These are phyloP conservation scores for Termitomyces sp. DNA, from an alignment of 768 basidiomycete species.

Conservation along the genomic window DNA sequence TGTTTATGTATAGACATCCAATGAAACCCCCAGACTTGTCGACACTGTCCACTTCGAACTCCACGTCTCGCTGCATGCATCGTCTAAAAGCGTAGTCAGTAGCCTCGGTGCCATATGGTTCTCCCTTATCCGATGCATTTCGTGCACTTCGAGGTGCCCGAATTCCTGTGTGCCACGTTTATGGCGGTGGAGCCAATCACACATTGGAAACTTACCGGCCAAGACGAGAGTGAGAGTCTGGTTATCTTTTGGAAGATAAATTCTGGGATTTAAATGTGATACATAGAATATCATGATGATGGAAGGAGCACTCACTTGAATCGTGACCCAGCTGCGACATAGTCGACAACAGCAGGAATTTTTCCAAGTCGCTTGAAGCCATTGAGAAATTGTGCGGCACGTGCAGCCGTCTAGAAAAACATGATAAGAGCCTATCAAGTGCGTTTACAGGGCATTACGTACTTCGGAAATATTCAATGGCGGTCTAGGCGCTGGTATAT, in stretches of 20 bases:
- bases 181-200: not conserved
- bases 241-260: constrained; percentile 87
- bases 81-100: constrained; percentile 70
- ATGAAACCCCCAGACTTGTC: constrained; percentile 98
- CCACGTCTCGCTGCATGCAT: constrained; percentile 94
- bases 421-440: not conserved
- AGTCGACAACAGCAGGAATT: constrained; percentile 85
- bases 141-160: constrained; percentile 87
- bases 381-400: constrained; percentile 84
- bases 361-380: constrained; percentile 87
- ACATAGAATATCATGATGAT: not conserved
- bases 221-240: constrained; percentile 91
- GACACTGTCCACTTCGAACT: constrained; percentile 83
- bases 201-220: constrained; percentile 45
- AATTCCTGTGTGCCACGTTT: constrained; percentile 49
- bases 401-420: constrained; percentile 45
- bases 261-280: constrained; percentile 31
- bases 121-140: constrained; percentile 74
- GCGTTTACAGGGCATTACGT: not conserved
- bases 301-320: constrained; percentile 64
- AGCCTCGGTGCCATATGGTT: constrained; percentile 84
- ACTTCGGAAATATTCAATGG: constrained; percentile 94
- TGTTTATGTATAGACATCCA: constrained; percentile 79
- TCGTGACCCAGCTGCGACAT: constrained; percentile 89
- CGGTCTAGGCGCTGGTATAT: constrained; percentile 68